These are phyloP conservation scores for Rhizopogon roseolus DNA, from an alignment of 768 basidiomycete genomes.

Conservation along the genomic window DNA sequence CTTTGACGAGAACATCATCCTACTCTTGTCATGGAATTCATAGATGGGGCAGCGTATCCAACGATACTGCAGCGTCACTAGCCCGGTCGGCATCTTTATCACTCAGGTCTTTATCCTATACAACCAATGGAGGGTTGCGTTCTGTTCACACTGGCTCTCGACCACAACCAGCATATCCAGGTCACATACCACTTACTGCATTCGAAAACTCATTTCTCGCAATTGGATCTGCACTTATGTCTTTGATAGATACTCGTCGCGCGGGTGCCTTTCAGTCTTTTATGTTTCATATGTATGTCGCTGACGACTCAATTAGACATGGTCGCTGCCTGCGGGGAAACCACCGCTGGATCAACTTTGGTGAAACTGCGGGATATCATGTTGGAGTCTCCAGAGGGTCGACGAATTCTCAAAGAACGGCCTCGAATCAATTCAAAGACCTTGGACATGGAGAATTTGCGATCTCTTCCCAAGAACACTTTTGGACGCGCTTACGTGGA, in stretches of 20 bases:
- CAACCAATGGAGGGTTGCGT: conserved; percentile 3
- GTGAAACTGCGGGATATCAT: conserved; percentile 73
- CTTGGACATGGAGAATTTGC: conserved; percentile 66
- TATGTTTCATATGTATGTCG: background rate
- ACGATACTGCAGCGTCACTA: background rate
- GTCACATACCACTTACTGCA: conserved; percentile 75
- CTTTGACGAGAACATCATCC: background rate
- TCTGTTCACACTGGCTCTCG: conserved; percentile 8
- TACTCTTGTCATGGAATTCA: background rate
- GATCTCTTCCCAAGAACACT: conserved; percentile 67
- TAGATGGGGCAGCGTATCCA: background rate
- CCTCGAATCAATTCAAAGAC: conserved; percentile 78
- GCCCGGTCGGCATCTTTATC: too few relatives aligned
- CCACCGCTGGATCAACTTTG: conserved; percentile 78
- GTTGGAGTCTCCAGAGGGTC: conserved; percentile 77
- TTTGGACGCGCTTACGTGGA: conserved; percentile 84
- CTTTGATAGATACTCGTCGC: conserved; percentile 74
- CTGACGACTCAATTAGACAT: conserved; percentile 60
- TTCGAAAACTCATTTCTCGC: conserved; percentile 86
- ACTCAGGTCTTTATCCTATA: background rate
- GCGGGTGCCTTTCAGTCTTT: conserved; percentile 49
- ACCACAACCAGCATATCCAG: conserved; percentile 56
- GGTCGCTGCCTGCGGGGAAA: conserved; percentile 92
- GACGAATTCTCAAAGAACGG: conserved; percentile 76
- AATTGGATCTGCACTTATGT: conserved; percentile 79